A percentile compares a stretch with the other conserved stretches of the same genome.
phyloP scores from a whole-genome alignment of 805 yeast genomes.

The Kodamaea jinghongensis region DNA sequence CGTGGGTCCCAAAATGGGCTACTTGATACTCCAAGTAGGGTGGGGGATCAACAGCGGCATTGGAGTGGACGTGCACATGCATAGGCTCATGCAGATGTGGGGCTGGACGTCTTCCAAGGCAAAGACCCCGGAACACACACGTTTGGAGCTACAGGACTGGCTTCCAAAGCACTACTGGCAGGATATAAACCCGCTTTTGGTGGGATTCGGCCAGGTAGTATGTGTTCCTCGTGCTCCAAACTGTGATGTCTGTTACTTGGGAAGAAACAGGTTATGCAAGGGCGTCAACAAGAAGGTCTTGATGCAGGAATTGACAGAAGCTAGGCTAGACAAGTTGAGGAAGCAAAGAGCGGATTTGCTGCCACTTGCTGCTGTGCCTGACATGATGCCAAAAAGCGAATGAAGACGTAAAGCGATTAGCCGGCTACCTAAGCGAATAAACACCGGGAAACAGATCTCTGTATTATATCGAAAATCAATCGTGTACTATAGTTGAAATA shows the following conservation, averaged over 20 bases:
- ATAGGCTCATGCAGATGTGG: conserved; percentile 76
- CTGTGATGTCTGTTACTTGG: conserved; percentile 69
- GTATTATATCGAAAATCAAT: too few relatives aligned
- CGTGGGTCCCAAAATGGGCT: conserved; percentile 96
- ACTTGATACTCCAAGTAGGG: conserved; percentile 72
- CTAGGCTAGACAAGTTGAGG: conserved; percentile 26
- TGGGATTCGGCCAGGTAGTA: conserved; percentile 90
- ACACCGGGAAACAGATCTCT: too few relatives aligned
- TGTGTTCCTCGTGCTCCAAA: conserved; percentile 69
- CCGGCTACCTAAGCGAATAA: too few relatives aligned
- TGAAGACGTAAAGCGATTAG: too few relatives aligned
- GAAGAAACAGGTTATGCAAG: conserved; percentile 53
- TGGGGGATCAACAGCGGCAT: conserved; percentile 78
- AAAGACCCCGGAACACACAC: conserved; percentile 71
- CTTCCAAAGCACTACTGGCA: conserved; percentile 72
- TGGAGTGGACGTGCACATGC: conserved; percentile 94
- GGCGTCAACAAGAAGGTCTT: conserved; percentile 50
- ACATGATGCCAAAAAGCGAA: too few relatives aligned
- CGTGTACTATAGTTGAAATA: too few relatives aligned
- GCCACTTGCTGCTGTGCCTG: neutral
- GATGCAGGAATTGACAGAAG: conserved; percentile 20
- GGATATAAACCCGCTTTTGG: conserved; percentile 81
- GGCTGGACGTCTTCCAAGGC: conserved; percentile 59
- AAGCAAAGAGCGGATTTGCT: conserved; percentile 31
- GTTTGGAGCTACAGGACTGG: conserved; percentile 70